phyloP scores from a whole-genome alignment of 306 rosid genomes.

The Rosa persica region DNA sequence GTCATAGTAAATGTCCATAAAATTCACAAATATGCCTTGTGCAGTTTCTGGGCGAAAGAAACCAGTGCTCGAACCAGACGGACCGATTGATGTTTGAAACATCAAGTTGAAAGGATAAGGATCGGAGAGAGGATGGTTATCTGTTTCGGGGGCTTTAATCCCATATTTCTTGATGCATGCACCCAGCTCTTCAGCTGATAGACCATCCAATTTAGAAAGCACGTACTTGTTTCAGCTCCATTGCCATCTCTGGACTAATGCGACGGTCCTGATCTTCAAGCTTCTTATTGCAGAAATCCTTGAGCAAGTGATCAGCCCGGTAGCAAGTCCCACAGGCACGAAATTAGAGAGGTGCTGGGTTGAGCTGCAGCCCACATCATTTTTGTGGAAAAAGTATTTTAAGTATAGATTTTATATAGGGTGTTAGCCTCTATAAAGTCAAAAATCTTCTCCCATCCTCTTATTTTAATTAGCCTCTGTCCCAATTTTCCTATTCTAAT shows the following conservation, averaged over 20 bases:
- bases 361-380: too few species aligned
- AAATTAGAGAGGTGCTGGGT: too few species aligned
- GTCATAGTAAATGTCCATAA: slow-evolving; percentile 78
- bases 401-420: too few species aligned
- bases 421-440: too few species aligned
- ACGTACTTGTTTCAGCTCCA: slow-evolving; percentile 67
- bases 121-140: slow-evolving; percentile 66
- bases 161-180: slow-evolving; percentile 80
- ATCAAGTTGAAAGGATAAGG: slow-evolving; percentile 93
- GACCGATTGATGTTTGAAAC: slow-evolving; percentile 92
- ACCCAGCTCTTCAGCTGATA: slow-evolving; percentile 70
- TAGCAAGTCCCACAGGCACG: slow-evolving; percentile 79
- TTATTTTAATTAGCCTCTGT: too few species aligned
- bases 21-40: slow-evolving; percentile 93
- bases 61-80: slow-evolving; percentile 77
- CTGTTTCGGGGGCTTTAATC: slow-evolving; percentile 74
- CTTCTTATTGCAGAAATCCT: slow-evolving; percentile 80
- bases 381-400: too few species aligned
- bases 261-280: slow-evolving; percentile 65
- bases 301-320: slow-evolving; percentile 91
- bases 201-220: slow-evolving; percentile 67
- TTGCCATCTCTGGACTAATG: slow-evolving; percentile 56
- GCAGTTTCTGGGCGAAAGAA: slow-evolving; percentile 95
- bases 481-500: too few species aligned
- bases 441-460: too few species aligned